Conservation (phyloP, 768 basidiomycete genomes). For the Mycena indigotica region DNA sequence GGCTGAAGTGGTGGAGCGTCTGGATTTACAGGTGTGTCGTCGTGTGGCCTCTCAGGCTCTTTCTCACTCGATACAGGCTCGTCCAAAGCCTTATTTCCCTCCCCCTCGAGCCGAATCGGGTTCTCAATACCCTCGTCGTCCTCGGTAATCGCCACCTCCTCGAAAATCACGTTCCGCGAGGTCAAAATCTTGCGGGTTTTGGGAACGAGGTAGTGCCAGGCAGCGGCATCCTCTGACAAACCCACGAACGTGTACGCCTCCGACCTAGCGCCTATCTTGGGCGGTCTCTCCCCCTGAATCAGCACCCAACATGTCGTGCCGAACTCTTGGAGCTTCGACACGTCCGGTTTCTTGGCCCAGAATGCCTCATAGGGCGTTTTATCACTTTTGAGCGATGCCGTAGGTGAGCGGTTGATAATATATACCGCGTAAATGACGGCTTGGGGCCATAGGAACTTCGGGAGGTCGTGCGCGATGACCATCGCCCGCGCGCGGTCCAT, state of each 20-base stretch:
- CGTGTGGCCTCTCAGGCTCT: not conserved
- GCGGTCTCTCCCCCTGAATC: not conserved
- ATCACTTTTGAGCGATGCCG: slow-evolving; percentile 19
- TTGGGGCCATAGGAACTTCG: slow-evolving; percentile 35
- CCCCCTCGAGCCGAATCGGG: not conserved
- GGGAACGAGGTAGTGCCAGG: not conserved
- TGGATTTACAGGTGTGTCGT: not conserved
- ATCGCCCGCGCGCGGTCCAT: slow-evolving; percentile 34
- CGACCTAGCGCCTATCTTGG: not conserved
- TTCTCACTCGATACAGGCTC: not conserved
- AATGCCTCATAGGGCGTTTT: slow-evolving; percentile 26
- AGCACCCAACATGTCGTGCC: slow-evolving; percentile 18
- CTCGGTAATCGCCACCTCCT: not conserved
- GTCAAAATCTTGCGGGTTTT: not conserved
- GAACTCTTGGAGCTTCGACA: slow-evolving; percentile 22
- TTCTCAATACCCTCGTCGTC: not conserved
- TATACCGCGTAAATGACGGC: slow-evolving; percentile 27
- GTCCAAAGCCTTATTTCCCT: not conserved
- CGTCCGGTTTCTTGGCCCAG: slow-evolving; percentile 23
- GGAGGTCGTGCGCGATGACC: slow-evolving; percentile 27
- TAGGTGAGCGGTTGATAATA: slow-evolving; percentile 29
- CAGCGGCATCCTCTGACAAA: not conserved
- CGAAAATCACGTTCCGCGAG: not conserved
- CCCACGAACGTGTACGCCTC: not conserved
- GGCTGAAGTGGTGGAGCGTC: not conserved